Evolutionary conservation across 148 eudicot species (phyloP).

Genomic region (Cornus suecica): DNA sequence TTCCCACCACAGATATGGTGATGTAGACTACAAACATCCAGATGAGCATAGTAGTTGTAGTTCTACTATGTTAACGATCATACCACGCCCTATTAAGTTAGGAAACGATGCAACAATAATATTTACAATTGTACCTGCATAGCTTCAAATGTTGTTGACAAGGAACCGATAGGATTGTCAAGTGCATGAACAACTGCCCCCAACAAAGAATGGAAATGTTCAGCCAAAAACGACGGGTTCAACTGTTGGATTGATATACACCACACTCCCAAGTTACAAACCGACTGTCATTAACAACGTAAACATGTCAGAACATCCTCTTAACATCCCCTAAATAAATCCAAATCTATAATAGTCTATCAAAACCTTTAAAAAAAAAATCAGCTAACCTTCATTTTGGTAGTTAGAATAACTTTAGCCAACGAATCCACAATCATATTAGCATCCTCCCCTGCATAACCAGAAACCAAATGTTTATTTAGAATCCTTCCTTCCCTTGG

Average conservation of each 20-base stretch:
- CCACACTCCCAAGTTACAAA: conserved; percentile 92
- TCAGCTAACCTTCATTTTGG: conserved; percentile 57
- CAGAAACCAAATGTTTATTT: background rate
- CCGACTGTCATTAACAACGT: conserved; percentile 36
- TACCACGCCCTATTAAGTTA: background rate
- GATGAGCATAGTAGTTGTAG: background rate
- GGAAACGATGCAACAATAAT: background rate
- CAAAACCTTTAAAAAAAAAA: background rate
- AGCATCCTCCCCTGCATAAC: conserved; percentile 44
- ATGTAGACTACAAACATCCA: background rate
- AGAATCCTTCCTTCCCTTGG: conserved; percentile 1
- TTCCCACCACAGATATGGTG: background rate
- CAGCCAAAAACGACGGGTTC: conserved; percentile 35
- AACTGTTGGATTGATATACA: conserved; percentile 87
- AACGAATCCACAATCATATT: conserved; percentile 48
- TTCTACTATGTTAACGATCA: background rate
- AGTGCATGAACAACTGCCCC: conserved; percentile 69
- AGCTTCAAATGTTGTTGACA: conserved; percentile 84
- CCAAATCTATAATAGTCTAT: background rate
- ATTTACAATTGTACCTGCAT: conserved; percentile 51
- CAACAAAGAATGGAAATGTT: conserved; percentile 52
- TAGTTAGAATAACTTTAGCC: conserved; percentile 45
- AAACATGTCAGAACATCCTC: conserved; percentile 14
- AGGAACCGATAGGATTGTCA: conserved; percentile 83
- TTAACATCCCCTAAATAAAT: background rate